Base-by-base conservation (phyloP, 345 rosid species). In the Rhodomyrtus tomentosa region DNA sequence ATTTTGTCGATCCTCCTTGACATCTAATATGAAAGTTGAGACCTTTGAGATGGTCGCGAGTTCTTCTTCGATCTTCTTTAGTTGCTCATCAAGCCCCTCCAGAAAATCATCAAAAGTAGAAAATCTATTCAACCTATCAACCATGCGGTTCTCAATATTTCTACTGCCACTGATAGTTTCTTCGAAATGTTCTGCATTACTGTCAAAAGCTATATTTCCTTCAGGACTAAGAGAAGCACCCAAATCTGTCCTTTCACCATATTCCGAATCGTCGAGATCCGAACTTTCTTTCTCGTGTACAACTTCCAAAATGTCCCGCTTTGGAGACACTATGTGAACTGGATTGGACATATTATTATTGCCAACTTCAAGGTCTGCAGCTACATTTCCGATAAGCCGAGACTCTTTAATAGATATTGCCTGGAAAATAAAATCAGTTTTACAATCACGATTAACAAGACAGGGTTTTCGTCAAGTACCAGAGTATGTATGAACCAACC, bases 381-480 rank as follows among this genome's bases (percentile, higher is more conserved):
- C 91, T 86, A 93, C 89, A 83, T 88, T 93, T 50, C 94, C 95
- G 42, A 96, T 94, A 72, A 96, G 85, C 88, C 92, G 96, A 85
- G 91, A 88, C 90, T 95, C 98, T 88, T 93, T 96, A 29, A 89
- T 50, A 79, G 98, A 92, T 87, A 95, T 93, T 74, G 95, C 96
- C 99, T 95, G 93, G 90, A 93, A 92, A 53, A n/a, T n/a, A 81
- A 89, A 82, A 89, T 82, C 53, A 76, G 36, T 81, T 84, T 85
- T 82, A 58, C 15, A 82, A 85, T 79, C 32, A 84, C 55, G 85
- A 53, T 45, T n/a, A 32, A 21, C 42, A 15, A 49, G 20, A 48
- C 50, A 25, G 25, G 38, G 24, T 21, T 48, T 9, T 20, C 40
- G 21, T 5, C 10, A 84, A 45, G 40, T 22, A 84, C 11, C 40